Percentiles rank a stretch among this genome's conserved stretches.
Evolutionary conservation across 345 rosid genomes (phyloP).

Genomic region (Dipteronia dyeriana): DNA sequence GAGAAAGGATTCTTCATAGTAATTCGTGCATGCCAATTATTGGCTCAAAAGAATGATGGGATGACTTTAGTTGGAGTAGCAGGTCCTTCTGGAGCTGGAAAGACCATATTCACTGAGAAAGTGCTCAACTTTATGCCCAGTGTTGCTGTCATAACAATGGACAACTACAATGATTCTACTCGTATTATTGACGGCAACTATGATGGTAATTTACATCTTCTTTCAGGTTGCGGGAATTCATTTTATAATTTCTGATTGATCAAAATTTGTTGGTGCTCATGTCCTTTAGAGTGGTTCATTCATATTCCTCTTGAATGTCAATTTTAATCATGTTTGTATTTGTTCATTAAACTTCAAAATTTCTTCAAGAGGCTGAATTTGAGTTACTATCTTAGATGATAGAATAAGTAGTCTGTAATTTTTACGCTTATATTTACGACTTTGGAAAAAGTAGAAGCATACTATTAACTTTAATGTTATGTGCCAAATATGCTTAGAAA

Average conservation of each 20-base stretch:
- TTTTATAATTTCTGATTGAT: neutral
- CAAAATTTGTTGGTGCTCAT: neutral
- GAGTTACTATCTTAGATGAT: neutral
- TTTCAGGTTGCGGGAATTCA: conserved; percentile 7
- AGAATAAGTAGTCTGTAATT: neutral
- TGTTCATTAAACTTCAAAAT: neutral
- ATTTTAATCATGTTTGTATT: neutral
- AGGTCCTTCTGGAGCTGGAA: conserved; percentile 99
- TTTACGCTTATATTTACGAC: neutral
- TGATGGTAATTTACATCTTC: conserved; percentile 66
- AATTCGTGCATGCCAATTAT: conserved; percentile 88
- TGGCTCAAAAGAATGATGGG: conserved; percentile 93
- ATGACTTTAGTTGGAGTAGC: conserved; percentile 89
- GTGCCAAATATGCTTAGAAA: neutral
- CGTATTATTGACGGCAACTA: conserved; percentile 93
- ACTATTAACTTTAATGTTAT: no score
- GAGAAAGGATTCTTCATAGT: conserved; percentile 93
- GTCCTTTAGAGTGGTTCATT: neutral
- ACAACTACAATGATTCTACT: conserved; percentile 86
- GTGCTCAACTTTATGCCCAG: conserved; percentile 91
- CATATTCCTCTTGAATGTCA: neutral
- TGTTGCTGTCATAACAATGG: conserved; percentile 90
- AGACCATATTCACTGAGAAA: conserved; percentile 93
- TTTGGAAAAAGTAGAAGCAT: no score
- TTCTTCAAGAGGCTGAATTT: neutral